phyloP scores from a whole-genome alignment of 2,329 filamentous ascomycete species.

The Chaetothyriales sp. region DNA sequence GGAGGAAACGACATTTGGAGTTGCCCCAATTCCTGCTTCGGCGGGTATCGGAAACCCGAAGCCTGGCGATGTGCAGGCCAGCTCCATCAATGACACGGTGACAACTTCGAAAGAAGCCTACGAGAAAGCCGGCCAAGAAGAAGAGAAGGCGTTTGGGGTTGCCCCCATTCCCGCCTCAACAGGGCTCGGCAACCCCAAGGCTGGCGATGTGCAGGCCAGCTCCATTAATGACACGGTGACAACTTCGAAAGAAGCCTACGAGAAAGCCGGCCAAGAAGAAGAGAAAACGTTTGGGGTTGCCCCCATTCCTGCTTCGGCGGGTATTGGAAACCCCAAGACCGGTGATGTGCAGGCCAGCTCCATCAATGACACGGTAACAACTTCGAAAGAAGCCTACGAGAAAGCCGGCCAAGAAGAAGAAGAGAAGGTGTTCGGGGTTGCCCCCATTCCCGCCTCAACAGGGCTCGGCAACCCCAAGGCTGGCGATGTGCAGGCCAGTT shows the following conservation, averaged over 20 bases:
- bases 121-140: constrained; percentile 3
- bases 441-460: constrained; percentile 21
- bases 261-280: constrained; percentile 46
- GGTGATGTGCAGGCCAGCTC: constrained; percentile 47
- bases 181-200: constrained; percentile 53
- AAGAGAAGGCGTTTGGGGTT: constrained; percentile 26
- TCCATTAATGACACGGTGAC: constrained; percentile 53
- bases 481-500: constrained; percentile 32
- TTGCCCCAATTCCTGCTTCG: constrained; percentile 47
- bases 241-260: constrained; percentile 74
- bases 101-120: constrained; percentile 60
- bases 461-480: constrained; percentile 23
- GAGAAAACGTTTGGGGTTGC: constrained; percentile 30
- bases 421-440: background rate
- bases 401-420: background rate
- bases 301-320: constrained; percentile 45
- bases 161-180: constrained; percentile 46
- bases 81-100: constrained; percentile 54
- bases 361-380: constrained; percentile 26
- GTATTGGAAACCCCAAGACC: constrained; percentile 61
- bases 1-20: constrained; percentile 22
- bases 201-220: constrained; percentile 27
- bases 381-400: constrained; percentile 25
- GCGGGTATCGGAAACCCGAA: constrained; percentile 55
- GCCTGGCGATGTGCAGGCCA: constrained; percentile 56